Base-by-base conservation (phyloP, 1,284 basidiomycete species). In the Exobasidium rhododendri region DNA sequence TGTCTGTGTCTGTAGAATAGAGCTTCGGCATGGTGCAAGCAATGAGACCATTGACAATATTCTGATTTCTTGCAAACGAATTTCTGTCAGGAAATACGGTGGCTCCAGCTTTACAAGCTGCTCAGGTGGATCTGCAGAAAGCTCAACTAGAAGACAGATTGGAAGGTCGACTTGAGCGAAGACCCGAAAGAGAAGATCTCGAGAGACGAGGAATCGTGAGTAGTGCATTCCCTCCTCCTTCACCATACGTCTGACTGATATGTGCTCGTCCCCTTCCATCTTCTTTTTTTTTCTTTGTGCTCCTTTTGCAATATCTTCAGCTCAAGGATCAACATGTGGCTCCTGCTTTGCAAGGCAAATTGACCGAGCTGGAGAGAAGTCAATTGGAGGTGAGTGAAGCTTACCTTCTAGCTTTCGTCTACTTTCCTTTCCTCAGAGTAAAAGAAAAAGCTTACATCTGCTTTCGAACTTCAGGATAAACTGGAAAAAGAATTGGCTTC, bases 281-380 rank as follows among this genome's bases (percentile, higher is more conserved):
- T 40, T 40, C 35, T n/a, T n/a, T n/a, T n/a, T n/a, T n/a, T n/a
- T n/a, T n/a, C 10, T 43, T 43, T 43, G 40, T 43, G n/a, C 10
- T 11, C n/a, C 40, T n/a, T n/a, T 43, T 43, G 10, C 40, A 22
- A 11, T 10, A 22, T n/a, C 4, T 17, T 26, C 29, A 55, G 52
- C 57, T 58, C 45, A 58, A 58, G 45, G 88, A 88, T 64, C 86
- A 88, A 74, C 84, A 83, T n/a, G 83, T 89, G 31, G 87, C 89
- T n/a, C 87, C 87, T 5, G 81, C 84, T n/a, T 79, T 89, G 49
- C 84, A 88, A 69, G 88, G 87, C 31, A 86, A 86, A 61, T 84
- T 84, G 73, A 85, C 86, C 61, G 85, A 85, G 62, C 81, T 91
- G 58, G 83, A 88, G 78, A 82, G 85, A 62, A 85, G 86, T 40